Percentiles rank a stretch among this genome's conserved stretches.
Conservation (phyloP, 2,329 filamentous ascomycete genomes). For the Colletotrichum siamense region DNA sequence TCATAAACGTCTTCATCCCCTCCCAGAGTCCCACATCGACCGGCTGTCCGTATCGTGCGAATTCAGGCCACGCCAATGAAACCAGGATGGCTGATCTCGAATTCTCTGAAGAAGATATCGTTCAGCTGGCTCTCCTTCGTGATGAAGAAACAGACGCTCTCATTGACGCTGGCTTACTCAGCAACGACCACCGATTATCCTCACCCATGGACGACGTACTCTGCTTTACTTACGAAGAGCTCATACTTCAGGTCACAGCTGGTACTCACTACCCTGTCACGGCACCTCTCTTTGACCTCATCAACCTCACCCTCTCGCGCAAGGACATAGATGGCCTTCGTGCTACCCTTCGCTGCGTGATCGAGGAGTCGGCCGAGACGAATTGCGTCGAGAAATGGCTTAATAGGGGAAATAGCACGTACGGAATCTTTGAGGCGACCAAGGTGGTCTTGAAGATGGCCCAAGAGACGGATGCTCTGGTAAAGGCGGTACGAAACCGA, state of each 20-base stretch:
- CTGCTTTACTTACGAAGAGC: conserved; percentile 26
- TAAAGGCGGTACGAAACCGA: conserved; percentile 10
- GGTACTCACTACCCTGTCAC: conserved; percentile 27
- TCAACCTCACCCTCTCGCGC: conserved; percentile 23
- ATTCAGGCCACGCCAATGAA: neutral
- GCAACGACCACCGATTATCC: conserved; percentile 22
- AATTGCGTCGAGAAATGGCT: conserved; percentile 29
- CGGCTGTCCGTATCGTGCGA: neutral
- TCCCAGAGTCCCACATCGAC: neutral
- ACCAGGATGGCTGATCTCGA: neutral
- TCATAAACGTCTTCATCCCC: neutral
- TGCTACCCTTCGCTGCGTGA: conserved; percentile 16
- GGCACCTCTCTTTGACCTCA: conserved; percentile 23
- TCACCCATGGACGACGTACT: conserved; percentile 24
- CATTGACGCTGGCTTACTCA: conserved; percentile 26
- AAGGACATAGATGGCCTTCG: conserved; percentile 25
- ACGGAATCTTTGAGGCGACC: conserved; percentile 27
- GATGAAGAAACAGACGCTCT: conserved; percentile 33
- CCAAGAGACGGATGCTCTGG: conserved; percentile 10
- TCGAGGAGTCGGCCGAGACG: conserved; percentile 17
- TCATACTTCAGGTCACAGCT: conserved; percentile 28
- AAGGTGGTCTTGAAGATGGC: conserved; percentile 20
- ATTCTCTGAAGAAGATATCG: conserved; percentile 29
- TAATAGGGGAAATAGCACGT: conserved; percentile 22
- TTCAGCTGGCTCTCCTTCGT: conserved; percentile 30